Base-by-base conservation (phyloP, 306 rosid genomes). In the Oemleria cerasiformis region DNA sequence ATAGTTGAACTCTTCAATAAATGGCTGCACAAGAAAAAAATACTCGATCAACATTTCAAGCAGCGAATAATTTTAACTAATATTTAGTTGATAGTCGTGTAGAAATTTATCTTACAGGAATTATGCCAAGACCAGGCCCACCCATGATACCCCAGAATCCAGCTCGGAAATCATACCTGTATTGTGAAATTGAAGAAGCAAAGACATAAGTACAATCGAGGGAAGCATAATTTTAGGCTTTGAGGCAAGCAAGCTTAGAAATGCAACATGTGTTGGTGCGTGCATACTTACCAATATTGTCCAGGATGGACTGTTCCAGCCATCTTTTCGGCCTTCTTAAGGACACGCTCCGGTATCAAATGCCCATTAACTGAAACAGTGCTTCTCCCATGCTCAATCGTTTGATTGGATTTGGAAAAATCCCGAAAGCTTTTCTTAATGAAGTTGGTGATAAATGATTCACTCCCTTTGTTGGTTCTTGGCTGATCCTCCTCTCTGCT, bases 101-200 rank as follows among this genome's bases (percentile, higher is more conserved):
- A 20, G 47, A 73, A 48, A 30, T 75, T 67, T 68, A 67, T 79
- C 96, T 91, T 84, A 88, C 99, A 42, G 88, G 88, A 69, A 95
- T 80, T 77, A 95, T 92, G 82, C 97, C 99, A 60, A 85, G 93
- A 81, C 99, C 87, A 40, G 96, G 96, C 63, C 96, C 97, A 14
- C 90, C 96, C 79, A 89, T 80, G 74, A 88, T 68, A 65, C 99
- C 99, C 99, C 99, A 95, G 83, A 95, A 95, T 79, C 99, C 99
- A 54, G 97, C 99, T 53, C 86, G 86, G 60, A 72, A 77, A 75
- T 95, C 99, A 51, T 95, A 95, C 99, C 99, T 95, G 80, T 47
- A 62, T 73, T 67, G 54, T 70, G 51, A 44, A 78, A 57, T 74
- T 63, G 62, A 72, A 73, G 39, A 72, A 82, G 50, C 51, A 72